phyloP scores from a whole-genome alignment of 768 basidiomycete species.

The Mycena rosella region DNA sequence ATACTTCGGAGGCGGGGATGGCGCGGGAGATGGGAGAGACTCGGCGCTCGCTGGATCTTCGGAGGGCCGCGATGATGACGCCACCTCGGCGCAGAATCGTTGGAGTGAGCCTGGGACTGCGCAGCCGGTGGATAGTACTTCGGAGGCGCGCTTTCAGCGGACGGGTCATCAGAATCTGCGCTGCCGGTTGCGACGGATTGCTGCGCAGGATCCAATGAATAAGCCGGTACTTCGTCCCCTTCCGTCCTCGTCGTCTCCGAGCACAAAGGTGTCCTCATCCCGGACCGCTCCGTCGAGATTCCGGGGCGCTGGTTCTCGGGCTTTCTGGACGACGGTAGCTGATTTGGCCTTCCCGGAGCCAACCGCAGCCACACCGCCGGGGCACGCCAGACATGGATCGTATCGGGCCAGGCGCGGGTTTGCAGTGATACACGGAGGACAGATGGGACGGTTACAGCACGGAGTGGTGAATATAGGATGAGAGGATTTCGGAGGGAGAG shows the following conservation, averaged over 20 bases:
- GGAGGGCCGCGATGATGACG: no score
- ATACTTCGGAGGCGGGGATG: no score
- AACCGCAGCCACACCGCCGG: conserved; percentile 66
- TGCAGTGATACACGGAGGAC: conserved; percentile 63
- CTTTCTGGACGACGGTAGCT: neutral
- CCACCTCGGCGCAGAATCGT: no score
- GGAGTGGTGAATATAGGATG: conserved; percentile 60
- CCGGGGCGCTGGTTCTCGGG: conserved; percentile 11
- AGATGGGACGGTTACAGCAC: conserved; percentile 79
- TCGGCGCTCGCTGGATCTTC: no score
- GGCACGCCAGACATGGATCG: conserved; percentile 79
- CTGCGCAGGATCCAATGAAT: no score
- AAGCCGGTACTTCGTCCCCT: conserved; percentile 37
- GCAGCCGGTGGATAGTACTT: no score
- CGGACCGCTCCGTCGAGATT: conserved; percentile 68
- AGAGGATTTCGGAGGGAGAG: conserved; percentile 56
- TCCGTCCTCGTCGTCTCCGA: conserved; percentile 76
- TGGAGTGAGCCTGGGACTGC: no score
- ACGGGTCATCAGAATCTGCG: neutral
- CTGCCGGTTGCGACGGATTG: no score
- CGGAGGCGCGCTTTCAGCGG: conserved; percentile 37
- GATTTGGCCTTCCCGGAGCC: conserved; percentile 25
- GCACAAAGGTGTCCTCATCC: conserved; percentile 73
- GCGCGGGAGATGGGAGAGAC: no score
- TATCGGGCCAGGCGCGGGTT: conserved; percentile 78